These are phyloP conservation scores for Cryptococcus deneoformans DNA, from an alignment of 1,284 basidiomycete species.

Conservation along the genomic window DNA sequence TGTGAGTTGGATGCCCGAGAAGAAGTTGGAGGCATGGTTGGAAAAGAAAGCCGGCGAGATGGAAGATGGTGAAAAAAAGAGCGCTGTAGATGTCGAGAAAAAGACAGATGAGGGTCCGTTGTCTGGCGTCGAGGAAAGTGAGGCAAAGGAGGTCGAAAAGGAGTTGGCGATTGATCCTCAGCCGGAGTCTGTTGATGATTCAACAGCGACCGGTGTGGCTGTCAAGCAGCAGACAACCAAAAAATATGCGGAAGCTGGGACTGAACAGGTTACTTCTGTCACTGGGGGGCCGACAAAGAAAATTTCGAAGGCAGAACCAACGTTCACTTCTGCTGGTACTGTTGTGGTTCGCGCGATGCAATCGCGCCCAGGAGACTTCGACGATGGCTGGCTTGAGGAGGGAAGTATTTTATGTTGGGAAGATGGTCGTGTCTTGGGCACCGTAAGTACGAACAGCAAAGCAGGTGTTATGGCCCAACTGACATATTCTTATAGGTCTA, in stretches of 20 bases:
- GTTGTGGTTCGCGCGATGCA: constrained; percentile 49
- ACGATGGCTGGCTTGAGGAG: constrained; percentile 53
- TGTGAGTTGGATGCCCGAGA: constrained; percentile 48
- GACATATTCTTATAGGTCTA: constrained; percentile 43
- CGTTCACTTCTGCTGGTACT: constrained; percentile 47
- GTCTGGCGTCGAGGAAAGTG: not conserved
- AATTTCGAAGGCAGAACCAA: constrained; percentile 10
- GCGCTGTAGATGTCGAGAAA: not conserved
- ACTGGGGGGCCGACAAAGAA: not conserved
- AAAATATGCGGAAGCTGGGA: not conserved
- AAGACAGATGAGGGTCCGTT: constrained; percentile 1
- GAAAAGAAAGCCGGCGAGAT: constrained; percentile 11
- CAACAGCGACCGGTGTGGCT: not conserved
- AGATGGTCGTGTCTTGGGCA: constrained; percentile 54
- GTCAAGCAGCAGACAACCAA: not conserved
- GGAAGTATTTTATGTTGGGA: constrained; percentile 54
- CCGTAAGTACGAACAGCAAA: constrained; percentile 36
- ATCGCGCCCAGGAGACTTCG: constrained; percentile 25
- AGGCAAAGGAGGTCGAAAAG: not conserved
- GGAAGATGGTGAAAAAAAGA: constrained; percentile 1
- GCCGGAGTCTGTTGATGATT: not conserved
- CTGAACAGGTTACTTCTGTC: not conserved
- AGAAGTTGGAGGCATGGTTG: constrained; percentile 38
- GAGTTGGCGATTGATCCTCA: not conserved
- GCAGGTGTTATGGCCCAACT: not conserved